Evolutionary conservation across 495 filamentous ascomycete species (phyloP), one percentile per base, ranked within the genome.

Genomic region (Penicillium soppii): DNA sequence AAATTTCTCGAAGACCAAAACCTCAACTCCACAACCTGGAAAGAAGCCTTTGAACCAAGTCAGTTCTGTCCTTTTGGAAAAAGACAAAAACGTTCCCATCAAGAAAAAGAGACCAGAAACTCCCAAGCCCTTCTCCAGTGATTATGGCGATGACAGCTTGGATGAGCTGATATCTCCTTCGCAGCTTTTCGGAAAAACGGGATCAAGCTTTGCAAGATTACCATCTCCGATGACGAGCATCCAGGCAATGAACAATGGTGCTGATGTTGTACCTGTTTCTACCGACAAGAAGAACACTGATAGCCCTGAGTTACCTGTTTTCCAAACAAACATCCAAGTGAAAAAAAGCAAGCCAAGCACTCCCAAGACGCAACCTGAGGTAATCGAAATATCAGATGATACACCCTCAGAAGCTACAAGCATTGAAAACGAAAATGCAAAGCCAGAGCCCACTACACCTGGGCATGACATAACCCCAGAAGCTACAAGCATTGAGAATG

Each of bases 91-190:
- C 1, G 26, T 21, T 3, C 1, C 26, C 7, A 33, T 33, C 5
- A 23, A 20, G 17, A 29, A 4, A 23, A 37, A 36, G 3, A 0
- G 10, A 32, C 16, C 36, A 4, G 5, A 16, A 12, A 54, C 12
- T n/a, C 44, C 19, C 25, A 58, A 22, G 36, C 50, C 19, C 4
- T 43, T 47, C 39, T 69, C 66, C 1, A 72, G 67, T 49, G 71
- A 75, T 25, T 72, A 67, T 44, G 64, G 54, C 2, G 59, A 66
- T 44, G 65, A 65, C 37, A 58, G 52, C n/a, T 59, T 72, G 19
- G 63, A 67, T 13, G 70, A 74, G 43, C 52, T 79, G n/a, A 74
- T 72, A 21, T 72, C 73, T 7, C 67, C 71, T 22, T 72, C 68
- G 20, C 39, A 68, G 12, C 22, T 74, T 13, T 35, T 62, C 1